A percentile compares a stretch with the other conserved stretches of the same genome.
Evolutionary conservation across 371 early-diverging fungal genomes (phyloP).

Genomic region (Mucor ambiguus): DNA sequence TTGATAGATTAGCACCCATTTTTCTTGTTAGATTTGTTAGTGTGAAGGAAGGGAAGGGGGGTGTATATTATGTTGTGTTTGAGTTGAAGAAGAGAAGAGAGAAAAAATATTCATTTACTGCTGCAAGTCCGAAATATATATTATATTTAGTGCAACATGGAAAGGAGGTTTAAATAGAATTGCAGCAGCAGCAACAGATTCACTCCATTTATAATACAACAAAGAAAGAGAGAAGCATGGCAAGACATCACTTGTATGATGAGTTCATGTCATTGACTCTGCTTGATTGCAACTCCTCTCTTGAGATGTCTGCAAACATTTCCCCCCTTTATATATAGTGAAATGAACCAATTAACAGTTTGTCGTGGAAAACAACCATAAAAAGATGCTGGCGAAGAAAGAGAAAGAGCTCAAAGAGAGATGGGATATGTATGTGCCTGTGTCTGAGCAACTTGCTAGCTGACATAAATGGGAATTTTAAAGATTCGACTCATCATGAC

Average conservation of each 20-base stretch:
- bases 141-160: conserved; percentile 18
- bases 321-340: background rate
- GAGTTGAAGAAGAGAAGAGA: conserved; percentile 18
- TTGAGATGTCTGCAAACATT: background rate
- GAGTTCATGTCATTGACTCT: background rate
- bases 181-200: background rate
- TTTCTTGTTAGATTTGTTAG: conserved; percentile 10
- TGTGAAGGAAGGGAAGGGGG: conserved; percentile 24
- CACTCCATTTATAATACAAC: background rate
- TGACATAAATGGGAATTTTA: conserved; percentile 6
- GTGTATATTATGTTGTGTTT: background rate
- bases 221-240: background rate
- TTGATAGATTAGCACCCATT: conserved; percentile 65
- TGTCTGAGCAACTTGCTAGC: background rate
- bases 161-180: conserved; percentile 1
- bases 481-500: conserved; percentile 27
- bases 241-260: background rate
- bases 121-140: conserved; percentile 14
- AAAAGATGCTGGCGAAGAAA: background rate
- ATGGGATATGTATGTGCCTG: background rate
- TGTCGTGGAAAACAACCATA: conserved; percentile 6
- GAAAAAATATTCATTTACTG: background rate
- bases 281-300: background rate
- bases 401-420: background rate
- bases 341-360: conserved; percentile 8